Evolutionary conservation across 768 basidiomycete genomes (phyloP).

Genomic region (Sporobolomyces phaffii): DNA sequence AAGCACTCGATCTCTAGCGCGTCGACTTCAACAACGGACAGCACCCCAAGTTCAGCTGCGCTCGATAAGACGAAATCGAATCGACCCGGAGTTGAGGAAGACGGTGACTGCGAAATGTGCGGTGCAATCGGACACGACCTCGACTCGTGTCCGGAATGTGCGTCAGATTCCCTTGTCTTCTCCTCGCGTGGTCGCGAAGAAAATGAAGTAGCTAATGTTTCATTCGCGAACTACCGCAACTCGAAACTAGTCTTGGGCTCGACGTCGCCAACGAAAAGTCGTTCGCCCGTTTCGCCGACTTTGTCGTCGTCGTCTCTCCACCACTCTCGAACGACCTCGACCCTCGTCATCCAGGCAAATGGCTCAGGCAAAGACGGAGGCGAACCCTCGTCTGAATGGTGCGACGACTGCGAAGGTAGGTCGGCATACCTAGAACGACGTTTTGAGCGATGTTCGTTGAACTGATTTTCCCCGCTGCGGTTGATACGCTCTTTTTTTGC

Average conservation of each 20-base stretch:
- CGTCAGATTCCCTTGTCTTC: slow-evolving; percentile 38
- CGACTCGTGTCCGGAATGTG: slow-evolving; percentile 71
- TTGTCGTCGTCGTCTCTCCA: slow-evolving; percentile 7
- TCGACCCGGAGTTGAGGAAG: too few relatives aligned
- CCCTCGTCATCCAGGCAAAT: slow-evolving; percentile 18
- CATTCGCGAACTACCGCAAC: not conserved
- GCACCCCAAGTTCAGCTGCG: not conserved
- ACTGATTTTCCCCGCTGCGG: not conserved
- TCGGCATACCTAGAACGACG: too few relatives aligned
- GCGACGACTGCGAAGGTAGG: slow-evolving; percentile 75
- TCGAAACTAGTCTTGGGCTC: not conserved
- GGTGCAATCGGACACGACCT: slow-evolving; percentile 79
- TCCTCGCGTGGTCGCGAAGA: too few relatives aligned
- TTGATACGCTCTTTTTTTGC: not conserved
- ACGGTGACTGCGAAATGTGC: slow-evolving; percentile 90
- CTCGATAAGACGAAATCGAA: slow-evolving; percentile 14
- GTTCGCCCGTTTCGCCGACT: slow-evolving; percentile 35
- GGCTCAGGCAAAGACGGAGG: slow-evolving; percentile 37
- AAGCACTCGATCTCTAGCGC: slow-evolving; percentile 37
- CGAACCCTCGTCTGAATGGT: slow-evolving; percentile 50
- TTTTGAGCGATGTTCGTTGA: too few relatives aligned
- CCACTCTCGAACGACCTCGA: slow-evolving; percentile 9
- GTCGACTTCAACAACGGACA: slow-evolving; percentile 44
- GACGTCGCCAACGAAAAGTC: slow-evolving; percentile 37
- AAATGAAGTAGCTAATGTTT: too few relatives aligned